Conservation (phyloP, 805 yeast species). For the Saturnispora zaruensis region DNA sequence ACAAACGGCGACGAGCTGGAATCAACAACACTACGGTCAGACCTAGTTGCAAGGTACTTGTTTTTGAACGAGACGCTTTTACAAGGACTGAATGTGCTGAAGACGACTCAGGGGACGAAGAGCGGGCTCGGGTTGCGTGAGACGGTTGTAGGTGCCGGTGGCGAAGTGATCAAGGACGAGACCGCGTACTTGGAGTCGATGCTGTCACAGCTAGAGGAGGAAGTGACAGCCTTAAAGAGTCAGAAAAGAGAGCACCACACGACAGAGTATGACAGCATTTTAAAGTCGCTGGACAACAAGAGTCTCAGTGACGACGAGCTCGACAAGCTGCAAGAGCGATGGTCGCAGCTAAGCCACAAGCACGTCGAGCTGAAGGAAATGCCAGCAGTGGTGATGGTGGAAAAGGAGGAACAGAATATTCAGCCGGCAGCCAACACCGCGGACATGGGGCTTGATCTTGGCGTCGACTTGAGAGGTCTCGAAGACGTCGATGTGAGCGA, state of each 20-base stretch:
- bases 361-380: constrained; percentile 9
- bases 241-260: background rate
- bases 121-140: constrained; percentile 19
- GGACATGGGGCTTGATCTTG: constrained; percentile 4
- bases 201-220: constrained; percentile 13
- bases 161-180: constrained; percentile 11
- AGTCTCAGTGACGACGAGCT: constrained; percentile 9
- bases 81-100: constrained; percentile 15
- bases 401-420: background rate
- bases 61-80: constrained; percentile 27
- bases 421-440: background rate
- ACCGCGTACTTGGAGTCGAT: constrained; percentile 14
- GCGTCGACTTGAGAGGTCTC: background rate
- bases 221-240: constrained; percentile 4
- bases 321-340: background rate
- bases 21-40: constrained; percentile 27
- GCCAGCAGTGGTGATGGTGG: constrained; percentile 15
- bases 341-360: constrained; percentile 7
- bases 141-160: constrained; percentile 13
- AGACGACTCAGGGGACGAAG: constrained; percentile 8
- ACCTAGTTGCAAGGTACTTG: constrained; percentile 28
- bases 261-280: background rate
- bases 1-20: constrained; percentile 20
- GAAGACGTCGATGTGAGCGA: constrained; percentile 5
- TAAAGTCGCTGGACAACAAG: background rate